phyloP scores from a whole-genome alignment of 2,329 filamentous ascomycete genomes.

The Colletotrichum tabaci region DNA sequence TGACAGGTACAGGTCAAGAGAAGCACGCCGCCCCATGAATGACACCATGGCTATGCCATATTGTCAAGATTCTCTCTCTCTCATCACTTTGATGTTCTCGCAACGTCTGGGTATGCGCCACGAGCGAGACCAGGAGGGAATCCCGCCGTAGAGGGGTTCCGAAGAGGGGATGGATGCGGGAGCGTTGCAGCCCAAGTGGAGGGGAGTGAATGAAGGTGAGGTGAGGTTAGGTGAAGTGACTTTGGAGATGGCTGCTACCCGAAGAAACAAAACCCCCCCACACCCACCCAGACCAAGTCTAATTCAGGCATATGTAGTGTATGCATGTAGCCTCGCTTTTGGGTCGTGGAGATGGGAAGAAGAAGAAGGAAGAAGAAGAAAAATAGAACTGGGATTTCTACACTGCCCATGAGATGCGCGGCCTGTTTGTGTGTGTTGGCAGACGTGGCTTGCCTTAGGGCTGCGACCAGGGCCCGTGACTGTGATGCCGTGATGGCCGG shows the following conservation, averaged over 20 bases:
- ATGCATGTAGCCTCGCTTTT: not conserved
- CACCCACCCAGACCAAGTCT: too few relatives aligned
- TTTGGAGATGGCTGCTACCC: slow-evolving; percentile 2
- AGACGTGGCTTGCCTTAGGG: slow-evolving; percentile 42
- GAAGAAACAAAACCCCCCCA: not conserved
- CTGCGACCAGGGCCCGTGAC: slow-evolving; percentile 30
- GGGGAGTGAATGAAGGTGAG: not conserved
- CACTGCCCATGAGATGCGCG: not conserved
- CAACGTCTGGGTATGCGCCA: not conserved
- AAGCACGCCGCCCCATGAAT: not conserved
- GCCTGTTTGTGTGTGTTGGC: slow-evolving; percentile 32
- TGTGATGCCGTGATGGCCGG: slow-evolving; percentile 17
- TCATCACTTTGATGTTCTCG: not conserved
- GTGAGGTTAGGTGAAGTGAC: slow-evolving; percentile 2
- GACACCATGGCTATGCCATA: not conserved
- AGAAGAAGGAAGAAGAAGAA: not conserved
- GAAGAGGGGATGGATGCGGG: slow-evolving; percentile 19
- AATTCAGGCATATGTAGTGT: not conserved
- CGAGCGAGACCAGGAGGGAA: not conserved
- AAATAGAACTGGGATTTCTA: too few relatives aligned
- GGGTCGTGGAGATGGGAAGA: not conserved
- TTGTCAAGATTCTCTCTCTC: not conserved
- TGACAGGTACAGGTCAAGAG: not conserved
- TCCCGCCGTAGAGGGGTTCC: not conserved
- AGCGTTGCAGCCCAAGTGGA: slow-evolving; percentile 32